phyloP scores from a whole-genome alignment of 2,329 filamentous ascomycete genomes.

The Xylaria multiplex region DNA sequence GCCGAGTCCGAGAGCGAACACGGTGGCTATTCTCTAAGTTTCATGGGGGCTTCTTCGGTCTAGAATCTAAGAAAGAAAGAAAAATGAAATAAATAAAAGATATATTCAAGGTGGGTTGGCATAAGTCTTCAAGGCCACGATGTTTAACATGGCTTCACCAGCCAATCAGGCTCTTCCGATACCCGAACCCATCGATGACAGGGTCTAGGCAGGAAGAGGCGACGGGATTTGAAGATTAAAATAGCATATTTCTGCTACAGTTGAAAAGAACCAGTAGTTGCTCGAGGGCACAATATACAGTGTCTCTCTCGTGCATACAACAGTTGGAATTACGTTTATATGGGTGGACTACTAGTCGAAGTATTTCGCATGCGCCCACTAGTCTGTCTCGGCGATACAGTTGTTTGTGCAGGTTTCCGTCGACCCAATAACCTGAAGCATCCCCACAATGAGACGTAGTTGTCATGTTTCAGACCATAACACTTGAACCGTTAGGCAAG shows the following conservation, averaged over 20 bases:
- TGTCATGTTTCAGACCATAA: slow-evolving; percentile 43
- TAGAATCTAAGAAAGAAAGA: not conserved
- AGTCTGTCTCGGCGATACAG: slow-evolving; percentile 43
- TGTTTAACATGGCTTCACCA: slow-evolving; percentile 28
- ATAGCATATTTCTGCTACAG: slow-evolving; percentile 24
- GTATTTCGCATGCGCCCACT: slow-evolving; percentile 31
- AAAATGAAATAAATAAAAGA: slow-evolving; percentile 5
- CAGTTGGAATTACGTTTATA: slow-evolving; percentile 47
- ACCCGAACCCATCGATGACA: slow-evolving; percentile 33
- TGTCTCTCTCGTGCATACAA: slow-evolving; percentile 47
- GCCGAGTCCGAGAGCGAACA: slow-evolving; percentile 32
- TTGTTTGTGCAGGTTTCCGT: slow-evolving; percentile 56
- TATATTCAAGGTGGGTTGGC: slow-evolving; percentile 10
- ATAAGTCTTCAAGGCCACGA: slow-evolving; percentile 16
- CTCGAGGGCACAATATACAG: slow-evolving; percentile 36
- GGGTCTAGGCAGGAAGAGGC: slow-evolving; percentile 23
- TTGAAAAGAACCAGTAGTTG: not conserved
- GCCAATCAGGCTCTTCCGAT: slow-evolving; percentile 33
- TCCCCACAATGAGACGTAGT: slow-evolving; percentile 39
- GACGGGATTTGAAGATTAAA: slow-evolving; percentile 35
- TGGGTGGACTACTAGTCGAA: slow-evolving; percentile 29
- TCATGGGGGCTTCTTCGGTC: not conserved
- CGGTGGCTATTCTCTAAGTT: slow-evolving; percentile 6
- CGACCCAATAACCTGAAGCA: slow-evolving; percentile 48
- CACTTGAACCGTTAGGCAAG: slow-evolving; percentile 37